phyloP scores from a whole-genome alignment of 768 basidiomycete species.

The Boletus reticuloceps region DNA sequence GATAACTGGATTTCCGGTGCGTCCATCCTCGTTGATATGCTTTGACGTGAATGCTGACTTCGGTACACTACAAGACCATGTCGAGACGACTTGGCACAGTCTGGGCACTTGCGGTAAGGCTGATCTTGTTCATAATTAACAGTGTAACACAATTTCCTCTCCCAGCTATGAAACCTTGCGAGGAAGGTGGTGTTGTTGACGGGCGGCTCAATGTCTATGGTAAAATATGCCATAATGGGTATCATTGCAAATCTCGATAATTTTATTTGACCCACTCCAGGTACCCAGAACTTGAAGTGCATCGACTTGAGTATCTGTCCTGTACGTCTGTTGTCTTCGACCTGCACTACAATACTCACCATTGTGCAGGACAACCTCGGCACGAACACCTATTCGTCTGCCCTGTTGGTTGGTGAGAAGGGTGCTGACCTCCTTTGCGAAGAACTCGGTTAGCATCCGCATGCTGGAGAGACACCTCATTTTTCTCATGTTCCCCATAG shows the following conservation, averaged over 20 bases:
- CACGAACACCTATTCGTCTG: conserved; percentile 72
- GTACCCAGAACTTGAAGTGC: conserved; percentile 64
- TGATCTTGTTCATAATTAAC: not conserved
- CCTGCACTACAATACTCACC: not conserved
- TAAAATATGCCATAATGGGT: no score
- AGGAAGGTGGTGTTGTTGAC: conserved; percentile 57
- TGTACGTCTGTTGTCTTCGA: conserved; percentile 34
- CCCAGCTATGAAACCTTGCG: conserved; percentile 59
- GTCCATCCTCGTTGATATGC: not conserved
- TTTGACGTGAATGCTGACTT: not conserved
- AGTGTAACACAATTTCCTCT: not conserved
- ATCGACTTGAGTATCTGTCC: conserved; percentile 73
- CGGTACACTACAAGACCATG: conserved; percentile 42
- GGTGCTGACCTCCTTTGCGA: conserved; percentile 58
- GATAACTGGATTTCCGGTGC: conserved; percentile 56
- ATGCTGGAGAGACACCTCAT: no score
- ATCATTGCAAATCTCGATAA: no score
- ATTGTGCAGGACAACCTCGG: conserved; percentile 59
- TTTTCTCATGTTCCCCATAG: conserved; percentile 27
- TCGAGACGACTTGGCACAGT: conserved; percentile 79
- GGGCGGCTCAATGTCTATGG: conserved; percentile 55
- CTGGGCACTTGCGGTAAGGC: conserved; percentile 42
- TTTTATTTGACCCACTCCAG: conserved; percentile 14
- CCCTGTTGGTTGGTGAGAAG: conserved; percentile 68
- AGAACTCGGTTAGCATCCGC: conserved; percentile 50